Conservation (phyloP, 805 yeast species). For the Saccharomyces jurei region DNA sequence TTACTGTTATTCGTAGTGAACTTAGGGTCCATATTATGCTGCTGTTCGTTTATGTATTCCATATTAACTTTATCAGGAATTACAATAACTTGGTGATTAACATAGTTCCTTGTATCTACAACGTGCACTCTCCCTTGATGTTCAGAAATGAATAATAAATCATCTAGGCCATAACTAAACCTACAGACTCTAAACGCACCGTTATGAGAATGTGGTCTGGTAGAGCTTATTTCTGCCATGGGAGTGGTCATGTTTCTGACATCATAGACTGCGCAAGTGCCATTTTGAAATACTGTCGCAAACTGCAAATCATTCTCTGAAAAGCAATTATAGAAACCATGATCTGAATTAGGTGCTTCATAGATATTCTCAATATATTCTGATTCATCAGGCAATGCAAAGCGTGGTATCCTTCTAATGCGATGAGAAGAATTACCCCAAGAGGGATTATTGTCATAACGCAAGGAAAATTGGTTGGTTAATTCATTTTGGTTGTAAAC, state of each 20-base stretch:
- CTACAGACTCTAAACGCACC: conserved; percentile 67
- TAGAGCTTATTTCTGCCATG: conserved; percentile 47
- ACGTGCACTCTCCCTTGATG: conserved; percentile 84
- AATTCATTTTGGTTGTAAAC: conserved; percentile 36
- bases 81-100: conserved; percentile 68
- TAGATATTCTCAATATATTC: conserved; percentile 32
- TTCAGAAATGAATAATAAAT: conserved; percentile 68
- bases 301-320: conserved; percentile 67
- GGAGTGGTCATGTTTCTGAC: conserved; percentile 52
- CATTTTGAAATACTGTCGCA: conserved; percentile 81
- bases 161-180: conserved; percentile 61
- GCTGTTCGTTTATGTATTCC: conserved; percentile 5
- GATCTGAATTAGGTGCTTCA: conserved; percentile 51
- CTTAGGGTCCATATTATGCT: neutral
- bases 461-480: conserved; percentile 21
- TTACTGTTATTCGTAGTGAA: neutral
- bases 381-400: conserved; percentile 24
- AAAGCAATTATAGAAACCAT: conserved; percentile 78
- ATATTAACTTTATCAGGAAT: conserved; percentile 39
- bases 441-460: conserved; percentile 23
- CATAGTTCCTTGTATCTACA: conserved; percentile 65
- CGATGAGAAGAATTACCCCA: conserved; percentile 27
- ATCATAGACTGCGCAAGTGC: conserved; percentile 70
- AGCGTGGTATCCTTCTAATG: conserved; percentile 25
- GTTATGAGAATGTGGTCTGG: conserved; percentile 43